Evolutionary conservation across 768 basidiomycete species (phyloP).

Genomic region (Tylopilus sp.): DNA sequence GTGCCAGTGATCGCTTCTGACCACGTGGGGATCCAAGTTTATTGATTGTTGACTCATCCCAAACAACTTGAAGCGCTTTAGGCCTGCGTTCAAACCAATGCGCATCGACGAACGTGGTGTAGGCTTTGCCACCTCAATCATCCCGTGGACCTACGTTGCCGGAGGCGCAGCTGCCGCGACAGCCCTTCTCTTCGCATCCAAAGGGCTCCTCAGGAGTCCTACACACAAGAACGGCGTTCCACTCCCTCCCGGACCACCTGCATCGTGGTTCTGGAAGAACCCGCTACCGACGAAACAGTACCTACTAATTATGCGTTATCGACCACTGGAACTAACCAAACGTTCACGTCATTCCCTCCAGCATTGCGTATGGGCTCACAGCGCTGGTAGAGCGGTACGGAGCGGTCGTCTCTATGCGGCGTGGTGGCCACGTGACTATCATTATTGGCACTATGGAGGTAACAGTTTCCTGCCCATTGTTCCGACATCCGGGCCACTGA

Average conservation of each 20-base stretch:
- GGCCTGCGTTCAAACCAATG: neutral
- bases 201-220: neutral
- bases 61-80: too few relatives aligned
- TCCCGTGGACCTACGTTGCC: neutral
- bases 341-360: too few relatives aligned
- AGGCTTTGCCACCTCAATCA: neutral
- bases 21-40: too few relatives aligned
- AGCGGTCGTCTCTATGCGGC: too few relatives aligned
- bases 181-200: neutral
- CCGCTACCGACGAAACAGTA: slow-evolving; percentile 2
- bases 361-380: too few relatives aligned
- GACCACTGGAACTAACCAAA: too few relatives aligned
- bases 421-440: slow-evolving; percentile 33
- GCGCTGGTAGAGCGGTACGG: too few relatives aligned
- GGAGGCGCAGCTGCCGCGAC: neutral
- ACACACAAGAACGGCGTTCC: neutral
- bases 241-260: neutral
- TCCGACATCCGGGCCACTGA: too few relatives aligned
- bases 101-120: neutral
- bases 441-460: slow-evolving; percentile 23
- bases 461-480: too few relatives aligned
- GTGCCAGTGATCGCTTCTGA: too few relatives aligned
- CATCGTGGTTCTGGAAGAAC: neutral
- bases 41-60: too few relatives aligned
- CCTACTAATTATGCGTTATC: neutral